These are phyloP conservation scores for Pichia cephalocereana DNA, from an alignment of 805 yeast species.

Conservation along the genomic window DNA sequence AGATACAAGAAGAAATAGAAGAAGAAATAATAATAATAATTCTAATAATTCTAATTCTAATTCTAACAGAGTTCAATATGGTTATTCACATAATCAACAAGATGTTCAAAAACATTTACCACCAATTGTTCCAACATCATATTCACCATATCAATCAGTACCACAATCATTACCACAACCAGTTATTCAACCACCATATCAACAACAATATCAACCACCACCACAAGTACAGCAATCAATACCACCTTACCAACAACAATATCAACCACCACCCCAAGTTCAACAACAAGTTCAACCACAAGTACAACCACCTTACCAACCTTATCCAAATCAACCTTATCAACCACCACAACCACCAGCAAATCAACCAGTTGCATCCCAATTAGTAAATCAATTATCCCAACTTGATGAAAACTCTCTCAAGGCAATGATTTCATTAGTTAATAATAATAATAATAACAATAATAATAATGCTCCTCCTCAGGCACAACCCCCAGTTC, in stretches of 20 bases:
- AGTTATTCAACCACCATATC: not conserved
- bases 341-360: conserved; percentile 9
- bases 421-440: conserved; percentile 25
- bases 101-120: conserved; percentile 6
- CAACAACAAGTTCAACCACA: not conserved
- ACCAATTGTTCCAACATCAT: conserved; percentile 5
- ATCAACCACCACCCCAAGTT: not conserved
- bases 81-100: conserved; percentile 8
- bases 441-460: conserved; percentile 10
- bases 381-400: conserved; percentile 16
- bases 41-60: too few species aligned
- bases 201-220: not conserved
- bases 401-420: conserved; percentile 25
- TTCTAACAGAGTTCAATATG: not conserved
- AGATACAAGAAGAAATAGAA: conserved; percentile 4
- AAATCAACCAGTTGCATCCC: conserved; percentile 3
- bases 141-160: not conserved
- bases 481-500: not conserved
- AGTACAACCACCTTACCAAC: not conserved
- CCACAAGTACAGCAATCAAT: too few species aligned
- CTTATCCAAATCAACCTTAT: conserved; percentile 2
- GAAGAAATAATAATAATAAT: not conserved
- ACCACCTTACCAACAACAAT: too few species aligned
- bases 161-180: not conserved
- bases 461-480: conserved; percentile 7